phyloP scores from a whole-genome alignment of 306 rosid genomes.

The Astragalus glycyphyllos region DNA sequence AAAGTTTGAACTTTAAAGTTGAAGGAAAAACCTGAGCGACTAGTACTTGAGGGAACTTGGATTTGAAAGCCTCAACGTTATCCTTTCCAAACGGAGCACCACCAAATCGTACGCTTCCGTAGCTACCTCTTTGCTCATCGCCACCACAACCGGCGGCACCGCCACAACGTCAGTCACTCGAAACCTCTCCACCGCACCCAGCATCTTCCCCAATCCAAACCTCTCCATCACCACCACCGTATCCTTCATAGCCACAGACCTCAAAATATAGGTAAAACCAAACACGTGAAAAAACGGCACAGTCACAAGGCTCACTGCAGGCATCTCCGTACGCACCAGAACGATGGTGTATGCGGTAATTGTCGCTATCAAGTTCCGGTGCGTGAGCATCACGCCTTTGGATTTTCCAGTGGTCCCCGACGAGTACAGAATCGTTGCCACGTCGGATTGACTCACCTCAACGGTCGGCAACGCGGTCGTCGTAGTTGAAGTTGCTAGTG shows the following conservation, averaged over 20 bases:
- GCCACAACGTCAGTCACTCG: slow-evolving; percentile 43
- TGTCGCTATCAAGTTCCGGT: slow-evolving; percentile 50
- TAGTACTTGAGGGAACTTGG: slow-evolving; percentile 41
- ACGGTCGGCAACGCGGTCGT: neutral
- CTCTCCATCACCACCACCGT: slow-evolving; percentile 59
- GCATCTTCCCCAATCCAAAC: slow-evolving; percentile 48
- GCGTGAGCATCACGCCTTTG: slow-evolving; percentile 63
- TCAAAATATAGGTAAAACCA: slow-evolving; percentile 48
- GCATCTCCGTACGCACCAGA: slow-evolving; percentile 25
- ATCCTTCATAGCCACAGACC: slow-evolving; percentile 46
- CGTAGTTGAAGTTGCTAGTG: neutral
- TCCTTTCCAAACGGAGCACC: slow-evolving; percentile 56
- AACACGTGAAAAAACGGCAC: slow-evolving; percentile 59
- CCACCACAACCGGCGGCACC: slow-evolving; percentile 56
- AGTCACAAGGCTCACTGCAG: slow-evolving; percentile 49
- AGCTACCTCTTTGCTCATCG: slow-evolving; percentile 41
- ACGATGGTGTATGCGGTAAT: slow-evolving; percentile 30
- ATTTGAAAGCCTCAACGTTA: slow-evolving; percentile 38
- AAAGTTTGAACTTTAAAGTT: neutral
- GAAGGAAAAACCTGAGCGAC: slow-evolving; percentile 41
- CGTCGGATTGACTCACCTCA: slow-evolving; percentile 56
- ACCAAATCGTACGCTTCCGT: slow-evolving; percentile 53
- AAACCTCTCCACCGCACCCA: slow-evolving; percentile 52
- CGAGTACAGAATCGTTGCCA: slow-evolving; percentile 61
- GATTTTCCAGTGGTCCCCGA: slow-evolving; percentile 67